Percentiles rank a stretch among this genome's conserved stretches.
Conservation (phyloP, 495 filamentous ascomycete genomes). For the Cairneyella variabilis region DNA sequence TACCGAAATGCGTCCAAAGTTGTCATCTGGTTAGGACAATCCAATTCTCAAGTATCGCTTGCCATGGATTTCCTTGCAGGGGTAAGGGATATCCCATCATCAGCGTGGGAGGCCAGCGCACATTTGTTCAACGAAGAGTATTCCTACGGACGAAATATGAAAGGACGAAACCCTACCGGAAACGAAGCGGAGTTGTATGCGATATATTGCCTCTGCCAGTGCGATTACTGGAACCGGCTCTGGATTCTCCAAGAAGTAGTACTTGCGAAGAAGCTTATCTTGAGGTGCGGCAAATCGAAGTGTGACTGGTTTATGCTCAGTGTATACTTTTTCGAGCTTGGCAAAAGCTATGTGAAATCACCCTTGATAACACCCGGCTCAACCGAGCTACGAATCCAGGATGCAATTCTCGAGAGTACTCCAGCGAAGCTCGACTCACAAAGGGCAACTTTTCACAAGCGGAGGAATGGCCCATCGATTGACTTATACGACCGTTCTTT, state of each 20-base stretch:
- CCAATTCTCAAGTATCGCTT: background rate
- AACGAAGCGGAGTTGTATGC: background rate
- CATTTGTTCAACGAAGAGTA: background rate
- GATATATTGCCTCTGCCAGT: background rate
- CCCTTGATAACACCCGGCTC: no score
- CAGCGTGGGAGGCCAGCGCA: background rate
- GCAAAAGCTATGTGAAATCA: background rate
- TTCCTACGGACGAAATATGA: no score
- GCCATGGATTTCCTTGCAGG: background rate
- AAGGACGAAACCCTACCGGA: no score
- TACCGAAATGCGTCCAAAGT: background rate
- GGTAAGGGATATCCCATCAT: background rate
- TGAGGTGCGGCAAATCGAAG: background rate
- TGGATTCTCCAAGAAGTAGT: slow-evolving; percentile 7
- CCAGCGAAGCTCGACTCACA: background rate
- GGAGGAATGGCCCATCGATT: background rate
- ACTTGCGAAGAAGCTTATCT: background rate
- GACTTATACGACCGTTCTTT: background rate
- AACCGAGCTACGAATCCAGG: no score
- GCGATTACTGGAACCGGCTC: background rate
- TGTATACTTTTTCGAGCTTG: background rate
- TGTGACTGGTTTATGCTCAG: background rate
- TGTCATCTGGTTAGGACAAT: background rate
- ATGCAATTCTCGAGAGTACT: no score
- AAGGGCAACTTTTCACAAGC: background rate